phyloP scores from a whole-genome alignment of 2,329 filamentous ascomycete genomes.

The Ophiocordyceps unilateralis region DNA sequence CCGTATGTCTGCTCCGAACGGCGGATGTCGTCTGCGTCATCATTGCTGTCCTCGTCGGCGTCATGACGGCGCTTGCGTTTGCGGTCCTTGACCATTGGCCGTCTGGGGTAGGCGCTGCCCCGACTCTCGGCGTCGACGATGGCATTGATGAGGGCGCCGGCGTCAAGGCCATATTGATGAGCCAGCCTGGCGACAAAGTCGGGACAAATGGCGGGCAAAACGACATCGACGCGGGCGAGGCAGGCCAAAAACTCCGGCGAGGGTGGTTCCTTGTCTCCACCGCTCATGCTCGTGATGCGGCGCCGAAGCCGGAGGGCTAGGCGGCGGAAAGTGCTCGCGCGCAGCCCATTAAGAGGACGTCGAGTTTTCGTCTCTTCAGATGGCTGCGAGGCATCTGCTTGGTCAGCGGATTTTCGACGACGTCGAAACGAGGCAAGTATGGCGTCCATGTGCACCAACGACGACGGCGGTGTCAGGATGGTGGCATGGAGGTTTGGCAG shows the following conservation, averaged over 20 bases:
- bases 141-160: conserved; percentile 15
- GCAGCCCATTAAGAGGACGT: too few relatives aligned
- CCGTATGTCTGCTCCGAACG: not conserved
- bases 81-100: conserved; percentile 4
- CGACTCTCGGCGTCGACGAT: conserved; percentile 23
- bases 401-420: too few relatives aligned
- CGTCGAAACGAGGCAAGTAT: too few relatives aligned
- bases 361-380: too few relatives aligned
- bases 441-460: too few relatives aligned
- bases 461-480: too few relatives aligned
- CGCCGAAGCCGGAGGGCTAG: not conserved
- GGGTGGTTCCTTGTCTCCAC: not conserved
- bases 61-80: conserved; percentile 24
- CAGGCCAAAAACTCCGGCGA: conserved; percentile 1
- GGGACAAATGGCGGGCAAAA: conserved; percentile 30
- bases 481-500: too few relatives aligned
- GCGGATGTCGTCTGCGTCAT: not conserved
- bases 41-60: not conserved
- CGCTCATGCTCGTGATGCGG: not conserved
- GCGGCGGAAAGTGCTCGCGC: too few relatives aligned
- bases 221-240: conserved; percentile 4
- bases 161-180: conserved; percentile 10
- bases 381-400: too few relatives aligned
- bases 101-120: conserved; percentile 19
- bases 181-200: conserved; percentile 16